A percentile compares a stretch with the other conserved stretches of the same genome.
These are phyloP conservation scores for Komagataella ulmi DNA, from an alignment of 805 yeast species.

Conservation along the genomic window DNA sequence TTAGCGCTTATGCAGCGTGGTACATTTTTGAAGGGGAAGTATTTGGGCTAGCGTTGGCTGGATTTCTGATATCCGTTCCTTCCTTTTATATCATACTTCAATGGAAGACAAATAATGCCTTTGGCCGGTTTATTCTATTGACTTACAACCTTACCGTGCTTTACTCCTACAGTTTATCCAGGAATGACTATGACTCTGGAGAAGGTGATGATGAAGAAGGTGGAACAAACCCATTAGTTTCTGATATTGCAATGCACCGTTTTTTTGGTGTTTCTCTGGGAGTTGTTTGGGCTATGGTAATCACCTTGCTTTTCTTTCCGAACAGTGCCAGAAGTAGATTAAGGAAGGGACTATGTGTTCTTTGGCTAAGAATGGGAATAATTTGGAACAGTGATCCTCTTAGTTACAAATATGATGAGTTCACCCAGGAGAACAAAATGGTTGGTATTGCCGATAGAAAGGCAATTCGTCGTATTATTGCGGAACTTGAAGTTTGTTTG, in stretches of 20 bases:
- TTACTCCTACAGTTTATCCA: conserved; percentile 58
- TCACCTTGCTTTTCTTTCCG: conserved; percentile 57
- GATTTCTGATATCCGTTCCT: conserved; percentile 32
- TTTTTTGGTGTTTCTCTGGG: conserved; percentile 63
- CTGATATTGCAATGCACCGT: conserved; percentile 69
- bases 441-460: conserved; percentile 30
- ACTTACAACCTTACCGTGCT: conserved; percentile 71
- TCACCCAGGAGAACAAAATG: conserved; percentile 12
- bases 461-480: conserved; percentile 36
- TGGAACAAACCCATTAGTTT: conserved; percentile 53
- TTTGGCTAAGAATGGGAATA: conserved; percentile 74
- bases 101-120: conserved; percentile 53
- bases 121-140: conserved; percentile 56
- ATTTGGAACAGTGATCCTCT: conserved; percentile 72
- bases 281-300: conserved; percentile 60
- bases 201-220: conserved; percentile 39
- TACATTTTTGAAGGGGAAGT: conserved; percentile 39
- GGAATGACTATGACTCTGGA: conserved; percentile 34
- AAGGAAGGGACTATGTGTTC: conserved; percentile 46
- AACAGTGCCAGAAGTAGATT: conserved; percentile 63
- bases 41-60: conserved; percentile 32
- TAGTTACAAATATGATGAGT: conserved; percentile 22
- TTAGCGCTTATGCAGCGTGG: conserved; percentile 50
- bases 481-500: conserved; percentile 44
- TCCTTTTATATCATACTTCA: conserved; percentile 46